phyloP scores from a whole-genome alignment of 2,329 filamentous ascomycete species.

The Parascedosporium putredinis region DNA sequence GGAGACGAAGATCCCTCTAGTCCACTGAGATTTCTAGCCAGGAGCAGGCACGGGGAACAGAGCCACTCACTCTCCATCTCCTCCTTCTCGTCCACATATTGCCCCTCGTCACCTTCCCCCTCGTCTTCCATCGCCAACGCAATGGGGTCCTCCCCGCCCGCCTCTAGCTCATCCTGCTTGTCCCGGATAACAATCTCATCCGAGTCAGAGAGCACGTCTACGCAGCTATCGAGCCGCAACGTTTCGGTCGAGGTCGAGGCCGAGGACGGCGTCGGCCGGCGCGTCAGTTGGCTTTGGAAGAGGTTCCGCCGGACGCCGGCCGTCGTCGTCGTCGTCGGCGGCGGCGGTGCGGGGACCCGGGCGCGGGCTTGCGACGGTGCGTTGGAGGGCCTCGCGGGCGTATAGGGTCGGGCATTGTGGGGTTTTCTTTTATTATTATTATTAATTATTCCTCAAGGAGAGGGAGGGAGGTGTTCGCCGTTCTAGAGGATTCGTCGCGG shows the following conservation, averaged over 20 bases:
- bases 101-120: constrained; percentile 40
- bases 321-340: constrained; percentile 7
- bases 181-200: constrained; percentile 52
- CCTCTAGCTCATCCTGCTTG: constrained; percentile 50
- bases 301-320: constrained; percentile 41
- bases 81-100: constrained; percentile 46
- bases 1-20: too few species aligned
- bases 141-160: constrained; percentile 42
- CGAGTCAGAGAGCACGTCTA: constrained; percentile 30
- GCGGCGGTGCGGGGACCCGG: constrained; percentile 7
- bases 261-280: constrained; percentile 39
- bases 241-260: constrained; percentile 28
- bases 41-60: background rate
- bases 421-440: background rate
- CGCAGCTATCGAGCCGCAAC: constrained; percentile 31
- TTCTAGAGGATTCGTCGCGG: too few species aligned
- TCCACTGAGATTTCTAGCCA: too few species aligned
- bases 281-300: constrained; percentile 48
- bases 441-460: background rate
- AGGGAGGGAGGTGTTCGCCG: background rate
- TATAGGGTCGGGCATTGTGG: constrained; percentile 3
- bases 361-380: background rate
- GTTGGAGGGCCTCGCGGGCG: background rate
- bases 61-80: constrained; percentile 41
- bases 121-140: constrained; percentile 42